phyloP scores from a whole-genome alignment of 2,329 filamentous ascomycete genomes.

The Neofusicoccum sp. region DNA sequence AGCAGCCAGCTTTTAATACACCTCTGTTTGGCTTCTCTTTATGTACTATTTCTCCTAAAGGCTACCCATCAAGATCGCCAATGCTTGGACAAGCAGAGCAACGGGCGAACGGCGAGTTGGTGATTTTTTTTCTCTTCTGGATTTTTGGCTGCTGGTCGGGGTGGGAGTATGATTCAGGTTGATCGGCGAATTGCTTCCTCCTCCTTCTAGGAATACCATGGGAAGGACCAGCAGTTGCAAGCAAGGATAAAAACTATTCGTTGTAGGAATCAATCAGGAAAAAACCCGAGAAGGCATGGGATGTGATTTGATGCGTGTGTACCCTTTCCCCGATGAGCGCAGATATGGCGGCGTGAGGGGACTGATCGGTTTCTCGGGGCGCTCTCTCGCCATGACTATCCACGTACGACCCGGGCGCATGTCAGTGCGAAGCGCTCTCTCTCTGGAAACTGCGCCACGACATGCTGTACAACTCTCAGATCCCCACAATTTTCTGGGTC shows the following conservation, averaged over 20 bases:
- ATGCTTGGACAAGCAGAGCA: conserved; percentile 3
- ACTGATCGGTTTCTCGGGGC: not conserved
- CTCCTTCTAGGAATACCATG: not conserved
- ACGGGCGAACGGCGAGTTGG: conserved; percentile 7
- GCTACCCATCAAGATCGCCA: conserved; percentile 9
- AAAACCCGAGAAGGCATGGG: not conserved
- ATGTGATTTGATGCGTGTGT: not conserved
- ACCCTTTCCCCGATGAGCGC: not conserved
- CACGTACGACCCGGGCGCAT: not conserved
- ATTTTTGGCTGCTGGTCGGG: conserved; percentile 6
- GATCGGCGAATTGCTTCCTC: conserved; percentile 3
- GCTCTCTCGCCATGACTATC: not conserved
- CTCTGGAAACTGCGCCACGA: conserved; percentile 1
- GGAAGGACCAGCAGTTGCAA: not conserved
- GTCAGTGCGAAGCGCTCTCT: conserved; percentile 13
- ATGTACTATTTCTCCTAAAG: conserved; percentile 14
- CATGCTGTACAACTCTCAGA: conserved; percentile 11
- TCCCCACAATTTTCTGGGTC: conserved; percentile 11
- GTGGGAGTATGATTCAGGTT: conserved; percentile 8
- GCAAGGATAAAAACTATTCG: not conserved
- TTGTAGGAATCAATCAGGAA: conserved; percentile 5
- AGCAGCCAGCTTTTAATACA: conserved; percentile 3
- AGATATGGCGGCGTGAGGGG: not conserved
- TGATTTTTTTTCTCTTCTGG: conserved; percentile 6
- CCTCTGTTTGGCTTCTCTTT: conserved; percentile 12